Conservation (phyloP, 495 filamentous ascomycete species). For the Neurospora sp. region DNA sequence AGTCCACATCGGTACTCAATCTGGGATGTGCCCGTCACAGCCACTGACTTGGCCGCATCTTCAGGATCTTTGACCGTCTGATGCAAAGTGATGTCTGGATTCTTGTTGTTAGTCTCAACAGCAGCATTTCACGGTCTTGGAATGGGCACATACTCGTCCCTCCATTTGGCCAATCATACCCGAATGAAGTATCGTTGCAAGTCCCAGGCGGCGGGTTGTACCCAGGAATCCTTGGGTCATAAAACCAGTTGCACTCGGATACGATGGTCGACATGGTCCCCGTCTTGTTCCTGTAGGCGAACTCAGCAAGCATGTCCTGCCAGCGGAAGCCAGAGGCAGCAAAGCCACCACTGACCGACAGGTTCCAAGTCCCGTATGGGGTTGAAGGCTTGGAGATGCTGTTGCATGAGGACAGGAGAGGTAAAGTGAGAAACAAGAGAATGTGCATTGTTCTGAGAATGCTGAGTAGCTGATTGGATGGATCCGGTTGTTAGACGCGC, state of each 20-base stretch:
- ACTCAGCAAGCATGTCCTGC: background rate
- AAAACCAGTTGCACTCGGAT: background rate
- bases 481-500: background rate
- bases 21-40: background rate
- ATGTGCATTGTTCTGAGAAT: background rate
- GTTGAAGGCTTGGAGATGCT: background rate
- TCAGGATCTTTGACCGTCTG: background rate
- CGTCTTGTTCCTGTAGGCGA: background rate
- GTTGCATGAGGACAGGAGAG: background rate
- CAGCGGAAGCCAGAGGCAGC: background rate
- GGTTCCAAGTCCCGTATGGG: background rate
- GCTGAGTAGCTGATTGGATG: background rate
- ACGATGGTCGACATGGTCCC: background rate
- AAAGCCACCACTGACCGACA: background rate
- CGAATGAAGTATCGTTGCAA: background rate
- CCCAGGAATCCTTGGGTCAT: background rate
- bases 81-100: background rate
- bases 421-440: background rate
- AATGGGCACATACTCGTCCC: background rate
- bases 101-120: background rate
- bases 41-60: background rate
- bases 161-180: background rate
- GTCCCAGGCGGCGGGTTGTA: background rate
- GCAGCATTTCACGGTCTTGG: background rate
- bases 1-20: background rate